Evolutionary conservation across 148 eudicot species (phyloP).

Genomic region (Nyssa sinensis): DNA sequence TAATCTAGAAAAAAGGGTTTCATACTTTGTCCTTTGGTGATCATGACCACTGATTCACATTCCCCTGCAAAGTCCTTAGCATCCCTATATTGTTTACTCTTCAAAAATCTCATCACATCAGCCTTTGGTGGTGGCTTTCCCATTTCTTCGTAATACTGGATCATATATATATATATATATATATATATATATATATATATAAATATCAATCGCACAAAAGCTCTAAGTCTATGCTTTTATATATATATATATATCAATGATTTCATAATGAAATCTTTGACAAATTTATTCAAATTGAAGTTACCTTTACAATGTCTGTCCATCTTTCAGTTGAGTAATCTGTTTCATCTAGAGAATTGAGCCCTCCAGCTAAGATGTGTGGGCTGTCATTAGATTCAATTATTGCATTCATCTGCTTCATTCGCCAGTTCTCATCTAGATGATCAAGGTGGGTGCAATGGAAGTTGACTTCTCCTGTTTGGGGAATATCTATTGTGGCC

Average conservation of each 20-base stretch:
- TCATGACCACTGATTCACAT: constrained; percentile 90
- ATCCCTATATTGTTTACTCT: constrained; percentile 65
- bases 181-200: not conserved
- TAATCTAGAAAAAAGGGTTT: not conserved
- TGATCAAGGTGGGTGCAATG: constrained; percentile 91
- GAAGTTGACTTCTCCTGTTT: constrained; percentile 71
- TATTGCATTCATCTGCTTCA: constrained; percentile 90
- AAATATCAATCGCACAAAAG: not conserved
- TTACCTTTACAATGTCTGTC: constrained; percentile 90
- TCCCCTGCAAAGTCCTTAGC: constrained; percentile 91
- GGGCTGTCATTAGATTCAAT: constrained; percentile 69
- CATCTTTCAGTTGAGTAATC: constrained; percentile 96
- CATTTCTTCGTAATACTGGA: constrained; percentile 83
- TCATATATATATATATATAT: not conserved
- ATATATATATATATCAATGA: not conserved
- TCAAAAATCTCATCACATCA: constrained; percentile 75
- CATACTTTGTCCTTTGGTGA: constrained; percentile 95
- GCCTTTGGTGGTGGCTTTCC: constrained; percentile 89
- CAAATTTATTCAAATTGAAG: not conserved
- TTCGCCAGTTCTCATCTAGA: constrained; percentile 89
- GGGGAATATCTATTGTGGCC: constrained; percentile 80
- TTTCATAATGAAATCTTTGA: not conserved
- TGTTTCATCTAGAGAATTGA: constrained; percentile 77
- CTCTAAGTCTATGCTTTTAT: no score
- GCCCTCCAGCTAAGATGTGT: constrained; percentile 91